Percentiles rank a stretch among this genome's conserved stretches.
Conservation (phyloP, 305 asterid species). For the Andrographis paniculata region DNA sequence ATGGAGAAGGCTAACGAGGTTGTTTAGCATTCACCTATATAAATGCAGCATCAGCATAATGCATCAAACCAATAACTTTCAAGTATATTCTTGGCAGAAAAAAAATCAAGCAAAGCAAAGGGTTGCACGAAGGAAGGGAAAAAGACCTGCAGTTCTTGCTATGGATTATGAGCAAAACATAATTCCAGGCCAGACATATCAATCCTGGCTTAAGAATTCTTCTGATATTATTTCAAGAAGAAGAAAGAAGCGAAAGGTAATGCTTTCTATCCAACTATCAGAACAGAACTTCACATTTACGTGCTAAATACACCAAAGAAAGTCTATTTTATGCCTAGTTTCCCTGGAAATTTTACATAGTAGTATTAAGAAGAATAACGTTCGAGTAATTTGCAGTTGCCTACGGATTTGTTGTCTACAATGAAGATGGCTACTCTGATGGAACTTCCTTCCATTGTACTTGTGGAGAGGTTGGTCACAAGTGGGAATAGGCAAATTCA, state of each 20-base stretch:
- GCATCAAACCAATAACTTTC: constrained; percentile 14
- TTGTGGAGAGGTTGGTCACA: constrained; percentile 38
- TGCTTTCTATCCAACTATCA: constrained; percentile 11
- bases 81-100: constrained; percentile 18
- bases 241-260: constrained; percentile 50
- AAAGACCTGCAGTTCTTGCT: constrained; percentile 29
- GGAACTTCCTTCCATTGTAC: constrained; percentile 69
- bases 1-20: constrained; percentile 51
- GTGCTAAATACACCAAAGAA: too few relatives aligned
- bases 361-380: constrained; percentile 16
- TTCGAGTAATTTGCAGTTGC: constrained; percentile 29
- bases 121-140: constrained; percentile 38
- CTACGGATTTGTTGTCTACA: constrained; percentile 29
- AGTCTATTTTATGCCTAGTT: constrained; percentile 8
- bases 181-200: constrained; percentile 69
- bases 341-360: constrained; percentile 7
- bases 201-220: constrained; percentile 68
- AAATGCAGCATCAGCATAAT: constrained; percentile 6
- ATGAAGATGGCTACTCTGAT: constrained; percentile 50
- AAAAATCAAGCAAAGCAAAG: constrained; percentile 33
- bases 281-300: constrained; percentile 4
- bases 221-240: constrained; percentile 50
- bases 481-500: constrained; percentile 36
- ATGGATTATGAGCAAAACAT: constrained; percentile 67
- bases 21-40: constrained; percentile 19